These are phyloP conservation scores for Cadophora malorum DNA, from an alignment of 2,329 filamentous ascomycete species.

Conservation along the genomic window DNA sequence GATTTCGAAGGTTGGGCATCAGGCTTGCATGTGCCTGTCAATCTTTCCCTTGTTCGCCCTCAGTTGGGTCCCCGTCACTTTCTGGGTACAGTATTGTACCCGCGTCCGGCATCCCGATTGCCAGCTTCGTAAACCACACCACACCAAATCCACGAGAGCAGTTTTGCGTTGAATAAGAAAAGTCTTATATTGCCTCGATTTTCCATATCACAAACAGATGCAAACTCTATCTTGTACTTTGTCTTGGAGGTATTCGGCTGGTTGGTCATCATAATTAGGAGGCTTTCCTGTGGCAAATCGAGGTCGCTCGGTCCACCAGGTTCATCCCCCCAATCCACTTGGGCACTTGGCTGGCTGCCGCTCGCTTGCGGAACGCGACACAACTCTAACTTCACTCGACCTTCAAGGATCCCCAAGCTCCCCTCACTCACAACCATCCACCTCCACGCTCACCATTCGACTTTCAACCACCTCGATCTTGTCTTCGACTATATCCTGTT, in stretches of 20 bases:
- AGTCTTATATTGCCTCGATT: not conserved
- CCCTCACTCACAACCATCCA: constrained; percentile 8
- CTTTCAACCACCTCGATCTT: not conserved
- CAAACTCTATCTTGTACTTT: not conserved
- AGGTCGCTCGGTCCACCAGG: not conserved
- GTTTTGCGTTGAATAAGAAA: not conserved
- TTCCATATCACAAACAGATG: not conserved
- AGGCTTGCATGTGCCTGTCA: constrained; percentile 6
- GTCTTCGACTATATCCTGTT: not conserved
- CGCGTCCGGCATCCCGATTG: not conserved
- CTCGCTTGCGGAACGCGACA: constrained; percentile 16
- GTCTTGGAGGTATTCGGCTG: not conserved
- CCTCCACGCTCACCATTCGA: not conserved
- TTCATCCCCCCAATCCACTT: not conserved
- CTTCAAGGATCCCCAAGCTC: constrained; percentile 8
- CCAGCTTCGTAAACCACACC: not conserved
- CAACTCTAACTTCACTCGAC: constrained; percentile 1
- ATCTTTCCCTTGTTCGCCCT: not conserved
- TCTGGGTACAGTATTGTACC: not conserved
- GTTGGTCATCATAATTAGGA: constrained; percentile 4
- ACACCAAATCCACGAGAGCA: not conserved
- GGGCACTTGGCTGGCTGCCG: not conserved
- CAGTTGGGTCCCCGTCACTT: not conserved
- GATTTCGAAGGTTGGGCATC: not conserved
- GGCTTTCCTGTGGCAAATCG: not conserved